Percentiles rank a stretch among this genome's conserved stretches.
phyloP scores from a whole-genome alignment of 2,329 filamentous ascomycete species.

The Fusarium caatingaense region DNA sequence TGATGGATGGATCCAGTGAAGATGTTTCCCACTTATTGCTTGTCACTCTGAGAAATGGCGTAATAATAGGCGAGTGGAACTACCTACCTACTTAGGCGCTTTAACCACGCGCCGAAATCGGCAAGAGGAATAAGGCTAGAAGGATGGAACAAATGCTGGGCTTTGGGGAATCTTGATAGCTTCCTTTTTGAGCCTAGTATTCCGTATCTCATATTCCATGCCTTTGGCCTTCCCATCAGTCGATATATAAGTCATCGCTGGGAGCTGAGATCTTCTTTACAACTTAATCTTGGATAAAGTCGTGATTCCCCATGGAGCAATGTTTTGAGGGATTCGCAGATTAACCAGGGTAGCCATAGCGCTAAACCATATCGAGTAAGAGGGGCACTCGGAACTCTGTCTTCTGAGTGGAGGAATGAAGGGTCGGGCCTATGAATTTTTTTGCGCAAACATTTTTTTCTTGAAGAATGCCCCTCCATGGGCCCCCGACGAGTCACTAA shows the following conservation, averaged over 20 bases:
- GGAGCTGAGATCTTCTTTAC: not conserved
- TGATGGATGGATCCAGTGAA: not conserved
- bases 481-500: constrained; percentile 1
- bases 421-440: constrained; percentile 40
- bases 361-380: constrained; percentile 49
- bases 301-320: constrained; percentile 2
- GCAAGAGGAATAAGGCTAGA: constrained; percentile 16
- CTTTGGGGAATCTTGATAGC: not conserved
- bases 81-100: not conserved
- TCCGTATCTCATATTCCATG: not conserved
- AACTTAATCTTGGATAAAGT: not conserved
- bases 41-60: not conserved
- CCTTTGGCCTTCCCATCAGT: not conserved
- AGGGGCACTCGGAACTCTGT: constrained; percentile 45
- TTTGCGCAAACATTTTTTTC: constrained; percentile 41
- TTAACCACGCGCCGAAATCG: constrained; percentile 16
- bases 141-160: not conserved
- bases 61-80: constrained; percentile 15
- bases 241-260: not conserved
- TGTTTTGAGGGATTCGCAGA: constrained; percentile 1
- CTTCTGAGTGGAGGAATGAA: constrained; percentile 38
- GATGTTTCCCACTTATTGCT: not conserved
- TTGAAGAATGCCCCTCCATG: constrained; percentile 42
- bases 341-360: not conserved
- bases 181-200: not conserved